These are phyloP conservation scores for Neonectria coccinea DNA, from an alignment of 2,329 filamentous ascomycete species.

Conservation along the genomic window DNA sequence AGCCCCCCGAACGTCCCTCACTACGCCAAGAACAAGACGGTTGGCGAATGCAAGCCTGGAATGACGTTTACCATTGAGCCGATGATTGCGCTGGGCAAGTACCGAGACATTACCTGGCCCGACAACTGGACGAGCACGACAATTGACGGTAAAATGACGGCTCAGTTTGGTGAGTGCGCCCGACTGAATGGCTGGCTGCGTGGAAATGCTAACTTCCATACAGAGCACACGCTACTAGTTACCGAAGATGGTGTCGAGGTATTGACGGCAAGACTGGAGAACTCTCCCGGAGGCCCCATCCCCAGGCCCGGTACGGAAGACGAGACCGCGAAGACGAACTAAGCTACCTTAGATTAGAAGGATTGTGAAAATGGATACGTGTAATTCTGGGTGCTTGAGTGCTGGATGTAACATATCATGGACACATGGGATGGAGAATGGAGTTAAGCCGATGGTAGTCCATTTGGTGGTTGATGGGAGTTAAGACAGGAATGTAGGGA, in stretches of 20 bases:
- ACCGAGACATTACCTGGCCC: slow-evolving; percentile 95
- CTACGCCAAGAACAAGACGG: slow-evolving; percentile 98
- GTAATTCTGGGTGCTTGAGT: not conserved
- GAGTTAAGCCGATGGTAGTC: slow-evolving; percentile 16
- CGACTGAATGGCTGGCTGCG: not conserved
- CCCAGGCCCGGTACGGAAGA: slow-evolving; percentile 61
- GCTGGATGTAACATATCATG: slow-evolving; percentile 17
- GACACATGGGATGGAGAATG: slow-evolving; percentile 16
- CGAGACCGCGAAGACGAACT: slow-evolving; percentile 23
- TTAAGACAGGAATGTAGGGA: not conserved
- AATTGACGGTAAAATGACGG: slow-evolving; percentile 86
- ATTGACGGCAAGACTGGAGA: slow-evolving; percentile 76
- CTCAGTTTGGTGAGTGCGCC: slow-evolving; percentile 82
- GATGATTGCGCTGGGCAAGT: slow-evolving; percentile 94
- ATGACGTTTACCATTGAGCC: slow-evolving; percentile 99
- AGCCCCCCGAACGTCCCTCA: slow-evolving; percentile 94
- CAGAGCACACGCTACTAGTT: slow-evolving; percentile 85
- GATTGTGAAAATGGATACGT: not conserved
- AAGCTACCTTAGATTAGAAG: not conserved
- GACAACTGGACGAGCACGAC: slow-evolving; percentile 99
- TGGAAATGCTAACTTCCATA: slow-evolving; percentile 36
- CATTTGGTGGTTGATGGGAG: not conserved
- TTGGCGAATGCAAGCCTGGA: slow-evolving; percentile 91
- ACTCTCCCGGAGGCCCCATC: slow-evolving; percentile 81
- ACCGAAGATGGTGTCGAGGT: slow-evolving; percentile 87